Evolutionary conservation across 306 rosid species (phyloP), one percentile per base, ranked within the genome.

Genomic region (Lathyrus oleraceus): DNA sequence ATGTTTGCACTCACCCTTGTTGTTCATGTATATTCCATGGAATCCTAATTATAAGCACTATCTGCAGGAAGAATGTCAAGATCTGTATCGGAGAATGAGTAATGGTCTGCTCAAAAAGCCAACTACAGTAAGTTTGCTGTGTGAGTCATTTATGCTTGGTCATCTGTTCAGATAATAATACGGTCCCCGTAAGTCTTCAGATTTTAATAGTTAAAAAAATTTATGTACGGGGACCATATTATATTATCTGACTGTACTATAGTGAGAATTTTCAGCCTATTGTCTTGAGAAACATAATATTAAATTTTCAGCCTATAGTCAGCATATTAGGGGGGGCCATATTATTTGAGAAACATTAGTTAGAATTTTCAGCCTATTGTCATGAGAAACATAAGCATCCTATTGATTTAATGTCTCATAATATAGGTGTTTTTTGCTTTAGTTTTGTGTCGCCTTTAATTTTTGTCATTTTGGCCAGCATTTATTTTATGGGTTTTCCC

Each of bases 41-140:
- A 44, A 30, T 44, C 57, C 13, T 45, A 20, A 40, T 30, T 48
- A 60, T 40, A 39, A 25, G 69, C 70, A 52, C 53, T 61, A 12
- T 75, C 42, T 82, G 84, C 88, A 91, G 96, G 96, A 86, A 85
- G 97, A 91, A 76, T 88, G 93, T 71, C 77, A 79, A 68, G 96
- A 88, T 83, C 43, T 91, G 79, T 67, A 57, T 27, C 81, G 81
- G 36, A 80, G 85, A 78, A 67, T 88, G 79, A 83, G 74, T 52
- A 61, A 81, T 62, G 93, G 93, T 42, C 69, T 82, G 70, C 83
- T 88, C 54, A 79, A 72, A 75, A 86, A 60, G 83, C 97, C 82
- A 56, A 91, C 93, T 10, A 53, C 85, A 69, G 97, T 91, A 83
- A 80, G 97, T 83, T 64, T 59, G 14, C 25, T 44, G 75, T 79